A percentile compares a stretch with the other conserved stretches of the same genome.
phyloP scores from a whole-genome alignment of 1,139 yeast genomes.

The Zygotorulaspora mrakii region DNA sequence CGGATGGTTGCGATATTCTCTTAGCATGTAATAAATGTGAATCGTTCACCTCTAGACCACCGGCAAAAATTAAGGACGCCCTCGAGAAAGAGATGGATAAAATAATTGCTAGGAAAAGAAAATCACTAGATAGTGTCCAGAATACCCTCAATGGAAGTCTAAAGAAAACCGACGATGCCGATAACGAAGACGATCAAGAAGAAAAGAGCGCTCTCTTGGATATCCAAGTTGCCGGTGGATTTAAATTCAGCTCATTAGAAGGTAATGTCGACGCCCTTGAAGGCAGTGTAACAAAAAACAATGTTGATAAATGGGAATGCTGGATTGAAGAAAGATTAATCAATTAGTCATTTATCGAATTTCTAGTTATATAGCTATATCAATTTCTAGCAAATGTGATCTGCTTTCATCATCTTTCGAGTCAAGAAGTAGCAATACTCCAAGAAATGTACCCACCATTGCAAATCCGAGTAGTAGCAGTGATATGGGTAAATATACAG shows the following conservation, averaged over 20 bases:
- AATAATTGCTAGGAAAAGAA: conserved; percentile 29
- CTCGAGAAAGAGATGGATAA: conserved; percentile 62
- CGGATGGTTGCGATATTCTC: conserved; percentile 62
- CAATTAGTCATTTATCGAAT: conserved; percentile 8
- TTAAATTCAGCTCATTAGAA: conserved; percentile 44
- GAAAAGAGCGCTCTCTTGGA: conserved; percentile 40
- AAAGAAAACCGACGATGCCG: conserved; percentile 44
- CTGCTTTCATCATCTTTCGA: not conserved
- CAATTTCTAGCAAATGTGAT: not conserved
- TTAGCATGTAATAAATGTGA: conserved; percentile 83
- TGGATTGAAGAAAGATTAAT: conserved; percentile 62
- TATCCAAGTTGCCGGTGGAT: conserved; percentile 15
- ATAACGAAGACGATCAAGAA: conserved; percentile 65
- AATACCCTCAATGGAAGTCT: conserved; percentile 47
- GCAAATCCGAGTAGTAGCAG: conserved; percentile 27
- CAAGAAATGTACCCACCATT: conserved; percentile 30
- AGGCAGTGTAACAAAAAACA: conserved; percentile 63
- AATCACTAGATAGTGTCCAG: conserved; percentile 27
- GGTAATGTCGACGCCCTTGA: conserved; percentile 66
- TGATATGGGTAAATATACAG: conserved; percentile 31
- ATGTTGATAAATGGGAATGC: conserved; percentile 59
- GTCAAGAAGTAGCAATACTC: conserved; percentile 21
- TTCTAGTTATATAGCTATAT: conserved; percentile 3
- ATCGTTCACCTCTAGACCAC: conserved; percentile 75
- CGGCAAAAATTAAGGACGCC: conserved; percentile 51